Conservation (phyloP, 2,329 filamentous ascomycete species). For the Blumeria hordei region DNA sequence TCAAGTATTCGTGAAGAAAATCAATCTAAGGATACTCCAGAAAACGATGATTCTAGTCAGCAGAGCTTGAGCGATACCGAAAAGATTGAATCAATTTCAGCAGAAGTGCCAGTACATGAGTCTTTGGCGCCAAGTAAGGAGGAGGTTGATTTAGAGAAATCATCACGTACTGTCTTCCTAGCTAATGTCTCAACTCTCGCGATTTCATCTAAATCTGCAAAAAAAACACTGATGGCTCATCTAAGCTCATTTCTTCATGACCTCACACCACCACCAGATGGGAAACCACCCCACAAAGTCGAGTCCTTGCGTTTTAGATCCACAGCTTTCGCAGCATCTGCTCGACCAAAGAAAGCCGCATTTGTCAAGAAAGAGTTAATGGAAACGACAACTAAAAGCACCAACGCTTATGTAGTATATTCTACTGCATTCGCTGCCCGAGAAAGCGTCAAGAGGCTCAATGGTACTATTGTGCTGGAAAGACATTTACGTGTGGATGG, state of each 20-base stretch:
- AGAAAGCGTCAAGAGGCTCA: constrained; percentile 51
- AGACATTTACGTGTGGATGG: constrained; percentile 80
- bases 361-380: constrained; percentile 80
- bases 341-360: constrained; percentile 79
- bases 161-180: constrained; percentile 73
- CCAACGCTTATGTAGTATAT: constrained; percentile 88
- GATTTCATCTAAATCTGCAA: constrained; percentile 58
- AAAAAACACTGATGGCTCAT: constrained; percentile 54
- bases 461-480: constrained; percentile 62
- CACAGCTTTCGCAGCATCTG: constrained; percentile 52
- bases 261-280: constrained; percentile 21
- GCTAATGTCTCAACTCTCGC: constrained; percentile 71
- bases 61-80: constrained; percentile 11
- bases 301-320: constrained; percentile 90
- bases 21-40: constrained; percentile 10
- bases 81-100: constrained; percentile 16
- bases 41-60: constrained; percentile 9
- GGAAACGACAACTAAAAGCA: constrained; percentile 73
- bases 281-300: constrained; percentile 39
- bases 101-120: constrained; percentile 25
- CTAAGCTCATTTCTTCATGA: constrained; percentile 49
- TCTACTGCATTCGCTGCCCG: constrained; percentile 50
- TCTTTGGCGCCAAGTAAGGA: constrained; percentile 28
- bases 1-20: constrained; percentile 11
- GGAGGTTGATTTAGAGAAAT: constrained; percentile 52